Evolutionary conservation across 768 basidiomycete genomes (phyloP).

Genomic region (Tricholoma matsutake): DNA sequence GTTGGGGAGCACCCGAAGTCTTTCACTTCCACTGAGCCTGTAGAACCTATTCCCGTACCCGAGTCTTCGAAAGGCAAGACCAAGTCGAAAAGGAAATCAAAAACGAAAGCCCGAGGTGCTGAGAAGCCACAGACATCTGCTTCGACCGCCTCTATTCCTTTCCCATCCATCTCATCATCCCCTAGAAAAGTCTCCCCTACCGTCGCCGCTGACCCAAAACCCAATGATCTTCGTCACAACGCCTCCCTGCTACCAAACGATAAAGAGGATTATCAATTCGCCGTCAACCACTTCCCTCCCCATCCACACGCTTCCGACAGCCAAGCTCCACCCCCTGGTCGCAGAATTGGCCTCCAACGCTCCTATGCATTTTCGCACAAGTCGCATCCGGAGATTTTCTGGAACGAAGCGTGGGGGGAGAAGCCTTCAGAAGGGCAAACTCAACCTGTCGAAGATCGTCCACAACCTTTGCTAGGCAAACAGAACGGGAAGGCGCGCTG

Average conservation of each 20-base stretch:
- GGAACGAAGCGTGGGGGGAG: neutral
- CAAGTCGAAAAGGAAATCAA: neutral
- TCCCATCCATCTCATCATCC: neutral
- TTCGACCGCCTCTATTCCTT: neutral
- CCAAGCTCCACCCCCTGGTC: neutral
- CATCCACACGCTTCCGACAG: neutral
- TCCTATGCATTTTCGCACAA: constrained; percentile 1
- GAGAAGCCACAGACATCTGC: neutral
- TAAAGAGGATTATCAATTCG: neutral
- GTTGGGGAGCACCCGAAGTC: neutral
- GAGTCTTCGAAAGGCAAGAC: neutral
- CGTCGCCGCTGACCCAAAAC: neutral
- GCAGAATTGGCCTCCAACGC: neutral
- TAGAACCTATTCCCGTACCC: neutral
- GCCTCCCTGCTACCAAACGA: neutral
- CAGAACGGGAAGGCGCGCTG: neutral
- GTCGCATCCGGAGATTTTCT: constrained; percentile 3
- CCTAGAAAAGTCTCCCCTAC: neutral
- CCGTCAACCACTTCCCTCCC: neutral
- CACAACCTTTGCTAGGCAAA: neutral
- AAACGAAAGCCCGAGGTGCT: too few species aligned
- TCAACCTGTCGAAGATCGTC: neutral
- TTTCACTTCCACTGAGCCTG: neutral
- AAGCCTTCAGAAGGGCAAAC: neutral
- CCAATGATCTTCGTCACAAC: neutral